Base-by-base conservation (phyloP, 371 early-diverging fungal species). In the Dichotomocladium elegans region DNA sequence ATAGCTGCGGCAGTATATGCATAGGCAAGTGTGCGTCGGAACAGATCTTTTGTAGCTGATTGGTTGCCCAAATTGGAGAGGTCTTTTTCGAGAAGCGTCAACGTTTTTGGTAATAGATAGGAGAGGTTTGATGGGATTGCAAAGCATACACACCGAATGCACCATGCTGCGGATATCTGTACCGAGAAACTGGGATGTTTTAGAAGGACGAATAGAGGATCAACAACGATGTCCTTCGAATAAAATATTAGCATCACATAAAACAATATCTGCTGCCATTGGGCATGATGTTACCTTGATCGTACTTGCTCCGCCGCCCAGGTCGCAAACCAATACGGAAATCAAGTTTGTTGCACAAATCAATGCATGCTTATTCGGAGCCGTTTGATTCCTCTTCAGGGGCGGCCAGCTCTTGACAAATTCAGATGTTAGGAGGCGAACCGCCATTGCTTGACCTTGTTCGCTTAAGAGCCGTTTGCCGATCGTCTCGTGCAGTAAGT, bases 401-500 rank as follows among this genome's bases (percentile, higher is more conserved):
- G 88, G 78, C 11, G 86, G 86, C 87, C 87, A 88, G 30, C 68
- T 72, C 51, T 80, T 79, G 35, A 91, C 63, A 83, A 87, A 91
- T 43, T 71, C 70, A 12, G 72, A 71, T 7, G 80, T 68, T 9
- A 96, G 62, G 37, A 81, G 76, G 42, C 79, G 78, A 25, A 91
- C 77, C 0, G 92, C 91, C 12, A 63, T 68, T 11, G 90, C 66
- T 65, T 93, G 92, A 6, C 89, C 93, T n/a, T 83, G 72, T 57
- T 94, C 95, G 33, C 85, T 86, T 43, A 94, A 55, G 31, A 87
- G 66, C 31, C 74, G 58, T 17, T 84, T 83, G 1, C 88, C 88
- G 28, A 95, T 73, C 0, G 90, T 86, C 34, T 87, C 80, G 2
- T 92, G 83, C 17, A 95, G 68, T 24, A 96, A 59, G 60, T 86